Conservation (phyloP, 2,329 filamentous ascomycete species). For the Cercospora beticola region DNA sequence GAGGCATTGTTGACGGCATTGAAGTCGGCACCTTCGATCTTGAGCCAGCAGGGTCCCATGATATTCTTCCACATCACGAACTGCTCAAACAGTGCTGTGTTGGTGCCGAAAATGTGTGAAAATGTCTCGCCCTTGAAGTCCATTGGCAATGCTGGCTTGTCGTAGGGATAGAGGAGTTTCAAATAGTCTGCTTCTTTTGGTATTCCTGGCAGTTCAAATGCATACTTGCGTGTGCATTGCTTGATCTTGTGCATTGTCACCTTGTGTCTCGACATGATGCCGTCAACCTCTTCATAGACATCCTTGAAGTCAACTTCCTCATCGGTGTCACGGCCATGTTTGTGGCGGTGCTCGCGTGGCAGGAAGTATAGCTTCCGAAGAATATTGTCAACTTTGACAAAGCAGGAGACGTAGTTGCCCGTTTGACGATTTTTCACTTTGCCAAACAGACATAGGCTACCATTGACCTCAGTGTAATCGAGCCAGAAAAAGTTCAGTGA, state of each 20-base stretch:
- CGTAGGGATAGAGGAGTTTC: conserved; percentile 94
- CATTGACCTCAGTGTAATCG: conserved; percentile 90
- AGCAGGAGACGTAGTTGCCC: conserved; percentile 79
- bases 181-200: conserved; percentile 89
- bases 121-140: conserved; percentile 81
- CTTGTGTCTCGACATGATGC: conserved; percentile 80
- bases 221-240: conserved; percentile 83
- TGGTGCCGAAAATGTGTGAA: conserved; percentile 89
- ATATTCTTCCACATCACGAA: conserved; percentile 99
- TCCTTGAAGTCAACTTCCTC: conserved; percentile 84
- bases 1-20: conserved; percentile 84
- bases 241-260: conserved; percentile 95
- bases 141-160: conserved; percentile 71
- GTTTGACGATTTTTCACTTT: conserved; percentile 91
- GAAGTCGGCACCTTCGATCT: conserved; percentile 83
- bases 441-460: conserved; percentile 88
- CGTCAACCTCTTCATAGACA: conserved; percentile 86
- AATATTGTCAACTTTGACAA: conserved; percentile 94
- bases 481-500: conserved; percentile 95
- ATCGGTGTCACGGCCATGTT: conserved; percentile 64
- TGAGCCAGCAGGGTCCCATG: conserved; percentile 98
- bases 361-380: conserved; percentile 90
- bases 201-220: conserved; percentile 84
- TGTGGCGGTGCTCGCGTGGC: conserved; percentile 65
- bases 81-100: conserved; percentile 92